phyloP scores from a whole-genome alignment of 306 rosid genomes.

The Sechiopsis laciniata region DNA sequence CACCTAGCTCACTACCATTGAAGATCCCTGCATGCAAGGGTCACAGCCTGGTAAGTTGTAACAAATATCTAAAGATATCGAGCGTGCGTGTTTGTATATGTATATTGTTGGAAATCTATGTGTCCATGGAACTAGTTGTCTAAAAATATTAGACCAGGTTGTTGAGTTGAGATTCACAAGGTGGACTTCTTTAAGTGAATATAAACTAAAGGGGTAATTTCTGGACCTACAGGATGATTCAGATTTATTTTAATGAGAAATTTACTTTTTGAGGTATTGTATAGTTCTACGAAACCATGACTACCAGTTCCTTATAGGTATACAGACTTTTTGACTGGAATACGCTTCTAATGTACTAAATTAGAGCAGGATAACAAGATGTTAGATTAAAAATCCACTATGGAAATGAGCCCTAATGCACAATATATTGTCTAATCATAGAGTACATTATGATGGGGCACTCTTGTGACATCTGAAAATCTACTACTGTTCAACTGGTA shows the following conservation, averaged over 20 bases:
- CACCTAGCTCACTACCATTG: constrained; percentile 80
- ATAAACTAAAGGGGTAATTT: not conserved
- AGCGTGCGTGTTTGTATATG: no score
- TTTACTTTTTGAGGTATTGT: not conserved
- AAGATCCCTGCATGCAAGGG: constrained; percentile 96
- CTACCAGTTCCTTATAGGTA: not conserved
- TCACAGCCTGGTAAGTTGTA: constrained; percentile 57
- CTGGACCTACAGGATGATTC: not conserved
- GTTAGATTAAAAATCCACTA: not conserved
- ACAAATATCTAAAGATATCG: constrained; percentile 23
- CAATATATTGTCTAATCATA: not conserved
- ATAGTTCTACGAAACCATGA: not conserved
- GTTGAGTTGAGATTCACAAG: not conserved
- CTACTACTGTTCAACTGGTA: not conserved
- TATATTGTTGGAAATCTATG: not conserved
- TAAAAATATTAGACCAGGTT: not conserved
- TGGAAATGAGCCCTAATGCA: not conserved
- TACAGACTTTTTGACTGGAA: not conserved
- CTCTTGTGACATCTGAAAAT: not conserved
- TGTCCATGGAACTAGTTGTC: constrained; percentile 4
- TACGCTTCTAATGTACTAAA: not conserved
- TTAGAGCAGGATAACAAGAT: not conserved
- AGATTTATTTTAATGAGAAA: not conserved
- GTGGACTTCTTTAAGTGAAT: constrained; percentile 4
- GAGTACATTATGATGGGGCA: not conserved